These are phyloP conservation scores for Hirschfeldia incana DNA, from an alignment of 345 rosid species.

Conservation along the genomic window DNA sequence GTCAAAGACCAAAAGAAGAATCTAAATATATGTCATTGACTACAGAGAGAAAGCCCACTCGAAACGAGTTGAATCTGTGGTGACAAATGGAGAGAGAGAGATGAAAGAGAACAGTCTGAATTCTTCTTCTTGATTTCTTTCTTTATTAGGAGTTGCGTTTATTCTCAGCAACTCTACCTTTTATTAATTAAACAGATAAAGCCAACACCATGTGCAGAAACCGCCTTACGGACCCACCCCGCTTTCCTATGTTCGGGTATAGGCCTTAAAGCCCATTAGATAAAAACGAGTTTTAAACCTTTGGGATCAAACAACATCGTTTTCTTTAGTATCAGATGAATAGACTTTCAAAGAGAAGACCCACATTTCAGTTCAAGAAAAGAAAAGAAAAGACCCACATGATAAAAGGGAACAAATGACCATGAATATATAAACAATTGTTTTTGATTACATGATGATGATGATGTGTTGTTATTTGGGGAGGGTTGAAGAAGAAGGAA, in stretches of 20 bases:
- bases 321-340: too few relatives aligned
- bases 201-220: neutral
- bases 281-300: neutral
- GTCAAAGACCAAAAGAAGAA: neutral
- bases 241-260: neutral
- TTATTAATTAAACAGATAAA: neutral
- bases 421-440: neutral
- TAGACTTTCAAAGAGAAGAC: too few relatives aligned
- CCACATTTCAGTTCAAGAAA: too few relatives aligned
- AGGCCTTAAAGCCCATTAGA: neutral
- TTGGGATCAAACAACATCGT: too few relatives aligned
- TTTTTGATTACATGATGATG: neutral
- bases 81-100: neutral
- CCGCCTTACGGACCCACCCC: neutral
- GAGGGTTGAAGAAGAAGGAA: constrained; percentile 31
- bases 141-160: neutral
- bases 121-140: neutral
- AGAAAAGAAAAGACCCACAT: too few relatives aligned
- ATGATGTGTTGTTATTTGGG: constrained; percentile 17
- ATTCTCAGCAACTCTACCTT: neutral
- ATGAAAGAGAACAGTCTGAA: neutral
- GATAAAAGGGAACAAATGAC: neutral
- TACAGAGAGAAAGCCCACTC: neutral
- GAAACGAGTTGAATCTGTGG: neutral
- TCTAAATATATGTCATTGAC: neutral